Base-by-base conservation (phyloP, 768 basidiomycete genomes). In the Dentipellis fragilis region DNA sequence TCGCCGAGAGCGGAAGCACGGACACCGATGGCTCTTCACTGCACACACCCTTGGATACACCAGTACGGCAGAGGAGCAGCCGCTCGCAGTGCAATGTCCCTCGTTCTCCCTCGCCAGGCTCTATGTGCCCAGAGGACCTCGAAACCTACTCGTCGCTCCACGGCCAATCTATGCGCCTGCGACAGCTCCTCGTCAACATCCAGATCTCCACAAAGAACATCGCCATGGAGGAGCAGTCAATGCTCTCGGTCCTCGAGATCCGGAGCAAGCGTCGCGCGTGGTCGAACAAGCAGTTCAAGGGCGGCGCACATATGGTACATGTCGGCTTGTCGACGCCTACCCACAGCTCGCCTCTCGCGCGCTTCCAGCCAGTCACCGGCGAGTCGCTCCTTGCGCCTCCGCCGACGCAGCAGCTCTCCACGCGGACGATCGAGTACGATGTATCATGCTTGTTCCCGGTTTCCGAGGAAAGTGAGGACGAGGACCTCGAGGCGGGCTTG, bases 191-290 rank as follows among this genome's bases (percentile, higher is more conserved):
- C 16, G 65, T 71, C 8, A 75, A 78, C 49, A 66, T 72, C 35
- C 68, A 65, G 47, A 71, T 71, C 51, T 68, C 67, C 48, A 71
- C 67, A 50, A 72, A 67, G 57, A 77, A 72, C 61, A 64, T 71
- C 36, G 66, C 66, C 39, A 72, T 70, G 21, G 75, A 72, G 38
- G 71, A 69, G 59, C 63, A 49, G 58, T 62, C 59, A 54, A 55
- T 62, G 58, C 65, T 58, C 55, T 55, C 58, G 14, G 66, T 80
- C 6, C 70, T 87, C 21, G 83, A 84, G 65, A 72, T 79, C 40
- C 77, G 77, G 58, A 78, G 80, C 36, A 74, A 79, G 39, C 74
- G 87, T 34, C 73, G 84, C 10, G 86, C 86, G 7, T 89, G 86
- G 86, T 73, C 80, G 54, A 80, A 79, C 58, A 71, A 76, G 37